Conservation (phyloP, 2,329 filamentous ascomycete genomes). For the Alternaria brassicicola region DNA sequence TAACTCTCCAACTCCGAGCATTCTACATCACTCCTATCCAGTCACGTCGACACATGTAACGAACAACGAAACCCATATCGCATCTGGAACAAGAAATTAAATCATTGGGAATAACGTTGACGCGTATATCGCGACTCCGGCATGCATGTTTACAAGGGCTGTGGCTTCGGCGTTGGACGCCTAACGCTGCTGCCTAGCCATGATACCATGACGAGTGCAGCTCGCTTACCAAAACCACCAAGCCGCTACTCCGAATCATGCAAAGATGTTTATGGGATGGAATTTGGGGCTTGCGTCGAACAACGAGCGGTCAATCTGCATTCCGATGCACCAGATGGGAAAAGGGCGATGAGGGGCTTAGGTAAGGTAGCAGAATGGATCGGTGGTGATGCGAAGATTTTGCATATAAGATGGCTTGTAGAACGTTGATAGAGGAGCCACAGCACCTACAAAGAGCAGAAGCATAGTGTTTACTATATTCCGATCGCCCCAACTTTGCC, state of each 20-base stretch:
- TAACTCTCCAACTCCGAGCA: neutral
- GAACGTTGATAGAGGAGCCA: neutral
- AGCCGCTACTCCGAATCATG: neutral
- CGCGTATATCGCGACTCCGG: neutral
- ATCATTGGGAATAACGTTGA: neutral
- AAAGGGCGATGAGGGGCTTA: neutral
- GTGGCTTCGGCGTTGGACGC: slow-evolving; percentile 7
- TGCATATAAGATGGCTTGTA: neutral
- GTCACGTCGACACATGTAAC: neutral
- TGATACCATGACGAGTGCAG: neutral
- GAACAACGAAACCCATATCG: neutral
- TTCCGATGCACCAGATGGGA: neutral
- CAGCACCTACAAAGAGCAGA: neutral
- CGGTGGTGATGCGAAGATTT: neutral
- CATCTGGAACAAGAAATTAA: neutral
- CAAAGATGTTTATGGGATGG: neutral
- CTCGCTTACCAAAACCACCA: neutral
- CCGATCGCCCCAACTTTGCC: neutral
- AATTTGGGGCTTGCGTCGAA: neutral
- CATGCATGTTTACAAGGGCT: neutral
- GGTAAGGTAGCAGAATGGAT: neutral
- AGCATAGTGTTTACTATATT: neutral
- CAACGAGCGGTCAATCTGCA: neutral
- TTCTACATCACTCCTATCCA: neutral
- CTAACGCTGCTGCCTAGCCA: neutral